Evolutionary conservation across 2,329 filamentous ascomycete species (phyloP).

Genomic region (Phaeomoniella chlamydospora): DNA sequence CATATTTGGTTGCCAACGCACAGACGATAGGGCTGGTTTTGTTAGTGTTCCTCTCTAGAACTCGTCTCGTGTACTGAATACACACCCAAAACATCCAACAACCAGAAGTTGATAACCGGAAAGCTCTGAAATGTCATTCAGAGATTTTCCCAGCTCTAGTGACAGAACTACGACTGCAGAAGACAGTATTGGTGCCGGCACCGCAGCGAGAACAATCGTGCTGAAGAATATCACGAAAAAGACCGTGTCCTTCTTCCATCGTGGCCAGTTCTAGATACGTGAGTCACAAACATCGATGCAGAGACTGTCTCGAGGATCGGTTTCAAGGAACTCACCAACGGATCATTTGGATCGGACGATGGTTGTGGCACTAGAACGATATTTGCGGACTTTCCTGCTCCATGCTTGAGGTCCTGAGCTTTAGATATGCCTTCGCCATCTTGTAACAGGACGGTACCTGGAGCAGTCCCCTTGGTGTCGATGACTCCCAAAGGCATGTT

Average conservation of each 20-base stretch:
- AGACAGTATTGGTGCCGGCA: slow-evolving; percentile 20
- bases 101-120: slow-evolving; percentile 6
- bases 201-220: background rate
- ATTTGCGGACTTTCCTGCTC: slow-evolving; percentile 13
- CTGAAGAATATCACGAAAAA: background rate
- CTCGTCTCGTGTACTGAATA: no score
- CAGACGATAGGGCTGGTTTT: background rate
- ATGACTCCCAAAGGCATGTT: no score
- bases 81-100: no score
- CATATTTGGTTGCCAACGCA: slow-evolving; percentile 3
- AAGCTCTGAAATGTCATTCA: slow-evolving; percentile 5
- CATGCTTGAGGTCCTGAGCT: slow-evolving; percentile 13
- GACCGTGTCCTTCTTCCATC: background rate
- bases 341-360: slow-evolving; percentile 17
- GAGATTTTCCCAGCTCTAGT: slow-evolving; percentile 8
- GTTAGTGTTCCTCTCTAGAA: no score
- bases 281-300: background rate
- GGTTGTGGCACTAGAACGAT: slow-evolving; percentile 16
- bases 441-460: no score
- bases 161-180: slow-evolving; percentile 22
- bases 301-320: slow-evolving; percentile 3
- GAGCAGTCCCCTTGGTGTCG: no score
- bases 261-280: background rate
- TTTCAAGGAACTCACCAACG: slow-evolving; percentile 16
- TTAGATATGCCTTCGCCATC: no score